phyloP scores from a whole-genome alignment of 306 rosid genomes.

The Carpinus fangiana region DNA sequence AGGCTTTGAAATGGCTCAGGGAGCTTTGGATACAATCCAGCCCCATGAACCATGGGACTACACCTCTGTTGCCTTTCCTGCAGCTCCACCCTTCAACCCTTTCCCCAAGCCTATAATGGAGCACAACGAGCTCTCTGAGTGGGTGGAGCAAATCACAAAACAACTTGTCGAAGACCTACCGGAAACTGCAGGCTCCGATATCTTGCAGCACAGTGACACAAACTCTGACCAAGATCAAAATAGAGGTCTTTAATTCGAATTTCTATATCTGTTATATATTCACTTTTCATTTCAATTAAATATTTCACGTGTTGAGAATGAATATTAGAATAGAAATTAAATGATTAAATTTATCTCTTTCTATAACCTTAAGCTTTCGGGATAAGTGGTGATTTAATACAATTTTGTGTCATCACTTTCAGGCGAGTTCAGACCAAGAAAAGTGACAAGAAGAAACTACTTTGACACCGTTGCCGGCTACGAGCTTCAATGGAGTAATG shows the following conservation, averaged over 20 bases:
- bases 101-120: conserved; percentile 43
- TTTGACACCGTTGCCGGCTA: conserved; percentile 16
- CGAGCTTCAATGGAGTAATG: conserved; percentile 31
- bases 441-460: conserved; percentile 24
- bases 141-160: conserved; percentile 67
- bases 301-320: too few relatives aligned
- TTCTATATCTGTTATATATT: too few relatives aligned
- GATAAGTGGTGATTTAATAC: too few relatives aligned
- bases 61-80: conserved; percentile 28
- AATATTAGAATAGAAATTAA: too few relatives aligned
- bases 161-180: conserved; percentile 68
- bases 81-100: conserved; percentile 35
- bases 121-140: conserved; percentile 52
- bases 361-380: too few relatives aligned
- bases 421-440: conserved; percentile 36
- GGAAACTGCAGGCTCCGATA: conserved; percentile 25
- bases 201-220: conserved; percentile 30
- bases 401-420: conserved; percentile 29
- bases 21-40: conserved; percentile 44
- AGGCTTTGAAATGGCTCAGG: conserved; percentile 55
- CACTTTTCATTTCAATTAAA: too few relatives aligned
- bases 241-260: too few relatives aligned
- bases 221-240: conserved; percentile 7
- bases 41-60: conserved; percentile 54
- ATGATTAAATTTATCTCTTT: too few relatives aligned